Conservation (phyloP, 148 eudicot genomes). For the Rhododendron simsii region DNA sequence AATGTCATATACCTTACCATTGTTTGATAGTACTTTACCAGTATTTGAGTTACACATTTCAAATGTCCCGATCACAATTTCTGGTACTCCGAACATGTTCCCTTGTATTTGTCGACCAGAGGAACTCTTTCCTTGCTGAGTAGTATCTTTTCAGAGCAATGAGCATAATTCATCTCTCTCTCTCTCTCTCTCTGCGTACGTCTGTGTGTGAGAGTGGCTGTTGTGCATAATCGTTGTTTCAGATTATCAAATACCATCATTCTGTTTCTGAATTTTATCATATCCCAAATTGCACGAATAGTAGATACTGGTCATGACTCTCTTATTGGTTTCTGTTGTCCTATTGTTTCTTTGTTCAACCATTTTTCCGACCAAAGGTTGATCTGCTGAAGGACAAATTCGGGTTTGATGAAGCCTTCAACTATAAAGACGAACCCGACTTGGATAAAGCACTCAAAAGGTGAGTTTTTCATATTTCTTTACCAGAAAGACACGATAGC, state of each 20-base stretch:
- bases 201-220: too few species aligned
- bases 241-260: too few species aligned
- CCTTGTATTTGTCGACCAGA: background rate
- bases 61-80: background rate
- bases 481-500: background rate
- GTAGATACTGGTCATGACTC: background rate
- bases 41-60: background rate
- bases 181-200: background rate
- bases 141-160: background rate
- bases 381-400: conserved; percentile 36
- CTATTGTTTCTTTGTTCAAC: background rate
- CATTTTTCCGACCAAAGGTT: conserved; percentile 11
- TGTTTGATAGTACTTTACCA: background rate
- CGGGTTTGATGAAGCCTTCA: conserved; percentile 45
- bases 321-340: background rate
- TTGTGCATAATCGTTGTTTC: too few species aligned
- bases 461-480: conserved; percentile 11
- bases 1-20: background rate
- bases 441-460: conserved; percentile 33
- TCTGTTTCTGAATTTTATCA: too few species aligned
- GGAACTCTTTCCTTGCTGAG: background rate
- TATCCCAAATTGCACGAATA: too few species aligned
- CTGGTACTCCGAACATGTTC: background rate
- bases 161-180: background rate
- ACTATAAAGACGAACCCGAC: conserved; percentile 37